Evolutionary conservation across 108 stramenopile species (phyloP), one percentile per base, ranked within the genome.

Genomic region (Schizochytrium sp.): DNA sequence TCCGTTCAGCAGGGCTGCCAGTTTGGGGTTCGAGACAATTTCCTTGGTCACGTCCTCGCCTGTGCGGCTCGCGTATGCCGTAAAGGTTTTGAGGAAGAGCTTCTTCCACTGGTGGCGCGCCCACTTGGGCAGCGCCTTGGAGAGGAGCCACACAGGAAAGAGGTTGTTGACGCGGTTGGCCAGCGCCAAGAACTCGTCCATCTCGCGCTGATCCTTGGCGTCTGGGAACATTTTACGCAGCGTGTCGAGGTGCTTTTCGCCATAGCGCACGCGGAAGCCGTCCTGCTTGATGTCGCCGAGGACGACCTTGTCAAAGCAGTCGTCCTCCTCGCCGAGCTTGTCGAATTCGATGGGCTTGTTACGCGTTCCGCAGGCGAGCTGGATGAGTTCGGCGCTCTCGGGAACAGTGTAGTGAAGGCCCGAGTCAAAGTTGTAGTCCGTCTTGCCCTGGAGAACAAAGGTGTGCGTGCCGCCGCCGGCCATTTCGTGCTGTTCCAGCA

Each of bases 401-500:
- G 91, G 90, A 12, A 92, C 91, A 60, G 92, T 89, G 87, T 94
- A 94, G 91, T 94, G 94, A 57, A 94, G 83, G 5, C 94, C 94
- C 2, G 91, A 89, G 76, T 93, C 93, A 58, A 93, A 94, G n/a
- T 92, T 90, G 88, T 91, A 94, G 41, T 83, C 76, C 0, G 76
- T 83, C 76, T 83, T 83, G 45, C 94, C 94, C 45, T 92, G 72
- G 57, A 92, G 88, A 5, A 89, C 92, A 88, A 94, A 94, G 14
- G 92, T 92, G 63, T 94, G 93, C 12, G 91, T 45, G 55, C 92
- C 92, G 28, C 93, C 93, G 16, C 93, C 93, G 25, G 92, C 93
- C 44, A 89, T 88, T 21, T 93, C 90, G 87, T 95, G 95, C 51
- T 95, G 93, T 91, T 97, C 97, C n/a, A 96, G 88, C 4, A 97